Conservation (phyloP, 805 yeast genomes). For the Lipomyces anomalus region DNA sequence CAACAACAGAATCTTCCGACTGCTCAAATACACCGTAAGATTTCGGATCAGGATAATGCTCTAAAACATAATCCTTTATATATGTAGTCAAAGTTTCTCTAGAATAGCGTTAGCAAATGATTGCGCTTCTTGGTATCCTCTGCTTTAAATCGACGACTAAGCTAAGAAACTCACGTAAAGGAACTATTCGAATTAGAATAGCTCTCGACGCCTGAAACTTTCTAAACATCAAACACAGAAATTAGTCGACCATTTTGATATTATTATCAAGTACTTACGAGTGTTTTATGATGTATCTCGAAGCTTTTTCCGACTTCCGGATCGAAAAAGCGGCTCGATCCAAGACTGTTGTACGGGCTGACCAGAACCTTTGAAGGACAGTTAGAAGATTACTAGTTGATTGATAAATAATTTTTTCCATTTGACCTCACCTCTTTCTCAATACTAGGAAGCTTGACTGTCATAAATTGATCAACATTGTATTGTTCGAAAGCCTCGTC, state of each 20-base stretch:
- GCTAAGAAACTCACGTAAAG: too few species aligned
- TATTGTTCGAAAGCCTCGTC: slow-evolving; percentile 37
- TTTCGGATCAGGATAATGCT: slow-evolving; percentile 60
- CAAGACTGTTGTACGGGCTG: slow-evolving; percentile 46
- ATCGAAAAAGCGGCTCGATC: slow-evolving; percentile 49
- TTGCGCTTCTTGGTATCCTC: too few species aligned
- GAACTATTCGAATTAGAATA: too few species aligned
- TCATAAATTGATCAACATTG: slow-evolving; percentile 37
- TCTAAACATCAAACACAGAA: slow-evolving; percentile 31
- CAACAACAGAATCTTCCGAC: slow-evolving; percentile 31
- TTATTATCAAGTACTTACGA: slow-evolving; percentile 15
- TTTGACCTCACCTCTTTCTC: slow-evolving; percentile 12
- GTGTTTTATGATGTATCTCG: slow-evolving; percentile 48
- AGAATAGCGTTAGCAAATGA: too few species aligned
- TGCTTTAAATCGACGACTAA: too few species aligned
- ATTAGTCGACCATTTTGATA: not conserved
- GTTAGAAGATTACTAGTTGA: not conserved
- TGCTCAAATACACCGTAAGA: slow-evolving; percentile 42
- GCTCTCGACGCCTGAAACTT: slow-evolving; percentile 50
- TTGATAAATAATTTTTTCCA: not conserved
- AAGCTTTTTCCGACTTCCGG: slow-evolving; percentile 44
- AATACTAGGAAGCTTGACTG: slow-evolving; percentile 33
- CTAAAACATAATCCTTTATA: slow-evolving; percentile 49
- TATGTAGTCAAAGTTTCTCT: slow-evolving; percentile 24
- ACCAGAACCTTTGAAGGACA: slow-evolving; percentile 34